Percentiles rank a stretch among this genome's conserved stretches.
These are phyloP conservation scores for Colletotrichum shisoi DNA, from an alignment of 2,329 filamentous ascomycete species.

Conservation along the genomic window DNA sequence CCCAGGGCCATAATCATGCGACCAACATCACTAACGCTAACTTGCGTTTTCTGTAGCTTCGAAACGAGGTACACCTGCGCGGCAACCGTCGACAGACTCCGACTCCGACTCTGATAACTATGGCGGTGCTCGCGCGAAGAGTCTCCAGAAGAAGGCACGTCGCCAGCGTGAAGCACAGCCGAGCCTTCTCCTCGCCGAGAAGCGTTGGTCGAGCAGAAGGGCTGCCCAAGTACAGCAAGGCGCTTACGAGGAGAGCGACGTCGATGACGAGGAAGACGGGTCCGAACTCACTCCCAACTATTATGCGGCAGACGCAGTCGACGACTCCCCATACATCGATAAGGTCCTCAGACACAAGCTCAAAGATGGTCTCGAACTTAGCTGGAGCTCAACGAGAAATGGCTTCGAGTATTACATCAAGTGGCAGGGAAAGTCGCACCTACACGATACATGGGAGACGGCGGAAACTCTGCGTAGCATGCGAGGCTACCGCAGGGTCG, in stretches of 20 bases:
- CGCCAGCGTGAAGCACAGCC: constrained; percentile 74
- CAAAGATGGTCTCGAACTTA: constrained; percentile 70
- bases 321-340: constrained; percentile 86
- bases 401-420: constrained; percentile 95
- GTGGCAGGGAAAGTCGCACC: constrained; percentile 94
- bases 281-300: constrained; percentile 68
- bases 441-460: constrained; percentile 95
- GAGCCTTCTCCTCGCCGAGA: constrained; percentile 74
- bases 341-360: constrained; percentile 86
- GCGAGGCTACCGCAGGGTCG: constrained; percentile 85
- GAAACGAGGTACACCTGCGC: constrained; percentile 65
- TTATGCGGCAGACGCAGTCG: constrained; percentile 73
- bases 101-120: constrained; percentile 80
- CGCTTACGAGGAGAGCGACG: constrained; percentile 71
- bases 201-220: constrained; percentile 89
- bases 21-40: background rate
- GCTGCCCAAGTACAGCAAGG: constrained; percentile 74
- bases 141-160: constrained; percentile 77
- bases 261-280: constrained; percentile 71
- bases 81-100: constrained; percentile 60
- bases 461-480: constrained; percentile 76
- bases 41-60: constrained; percentile 56
- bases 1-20: background rate
- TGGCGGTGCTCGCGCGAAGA: constrained; percentile 76
- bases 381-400: constrained; percentile 66